phyloP scores from a whole-genome alignment of 345 rosid genomes.

The Nephelium lappaceum region DNA sequence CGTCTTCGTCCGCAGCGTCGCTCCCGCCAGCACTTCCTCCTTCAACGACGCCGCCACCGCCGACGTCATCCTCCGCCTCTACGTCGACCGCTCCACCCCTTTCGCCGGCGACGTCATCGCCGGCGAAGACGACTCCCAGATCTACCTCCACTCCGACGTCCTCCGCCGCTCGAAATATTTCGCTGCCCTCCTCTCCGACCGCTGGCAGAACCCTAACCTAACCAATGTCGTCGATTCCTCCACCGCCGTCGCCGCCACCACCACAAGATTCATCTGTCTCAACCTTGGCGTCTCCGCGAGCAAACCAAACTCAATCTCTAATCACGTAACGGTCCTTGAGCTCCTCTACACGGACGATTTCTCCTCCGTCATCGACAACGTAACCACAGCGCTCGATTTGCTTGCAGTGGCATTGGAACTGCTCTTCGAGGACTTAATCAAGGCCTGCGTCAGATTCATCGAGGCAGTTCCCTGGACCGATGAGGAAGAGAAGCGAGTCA shows the following conservation, averaged over 20 bases:
- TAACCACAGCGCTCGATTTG: slow-evolving; percentile 53
- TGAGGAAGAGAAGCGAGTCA: slow-evolving; percentile 58
- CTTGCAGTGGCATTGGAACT: slow-evolving; percentile 61
- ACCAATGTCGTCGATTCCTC: slow-evolving; percentile 7
- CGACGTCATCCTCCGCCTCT: slow-evolving; percentile 50
- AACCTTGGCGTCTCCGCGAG: slow-evolving; percentile 34
- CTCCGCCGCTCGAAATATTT: slow-evolving; percentile 64
- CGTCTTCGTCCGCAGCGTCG: not conserved
- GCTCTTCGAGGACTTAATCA: slow-evolving; percentile 65
- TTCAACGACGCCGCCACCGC: slow-evolving; percentile 54
- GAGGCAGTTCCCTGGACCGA: slow-evolving; percentile 81
- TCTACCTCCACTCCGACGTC: slow-evolving; percentile 63
- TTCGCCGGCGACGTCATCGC: slow-evolving; percentile 19
- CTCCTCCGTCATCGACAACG: slow-evolving; percentile 36
- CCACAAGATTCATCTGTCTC: slow-evolving; percentile 15
- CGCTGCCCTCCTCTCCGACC: slow-evolving; percentile 60
- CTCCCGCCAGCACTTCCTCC: slow-evolving; percentile 6
- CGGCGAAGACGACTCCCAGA: slow-evolving; percentile 36
- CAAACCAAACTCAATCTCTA: slow-evolving; percentile 34
- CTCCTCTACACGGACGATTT: slow-evolving; percentile 60
- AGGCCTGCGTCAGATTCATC: slow-evolving; percentile 46
- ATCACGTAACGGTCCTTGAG: slow-evolving; percentile 45
- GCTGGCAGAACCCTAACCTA: slow-evolving; percentile 42
- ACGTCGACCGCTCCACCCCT: slow-evolving; percentile 25
- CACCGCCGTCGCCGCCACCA: not conserved